Evolutionary conservation across 495 filamentous ascomycete genomes (phyloP), one percentile per base, ranked within the genome.

Genomic region (Podospora bellae-mahoneyi): DNA sequence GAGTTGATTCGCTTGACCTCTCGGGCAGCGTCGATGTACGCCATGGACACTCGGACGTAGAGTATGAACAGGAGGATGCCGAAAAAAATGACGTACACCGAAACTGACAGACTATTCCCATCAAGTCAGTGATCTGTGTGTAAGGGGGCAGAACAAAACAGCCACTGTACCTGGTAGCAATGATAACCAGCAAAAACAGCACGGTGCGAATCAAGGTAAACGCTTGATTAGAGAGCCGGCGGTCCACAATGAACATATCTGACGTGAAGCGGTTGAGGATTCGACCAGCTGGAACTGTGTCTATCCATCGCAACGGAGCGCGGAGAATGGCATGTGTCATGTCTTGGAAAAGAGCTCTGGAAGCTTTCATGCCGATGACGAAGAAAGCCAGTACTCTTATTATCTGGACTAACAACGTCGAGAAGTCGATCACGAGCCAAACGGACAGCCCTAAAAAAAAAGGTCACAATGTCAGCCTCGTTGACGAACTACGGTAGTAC

Each of bases 1-100:
- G 83, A 85, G 70, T 91, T 86, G 0, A 91, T 78, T 5, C 90
- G 79, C 71, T 91, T 91, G 53, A 86, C 75, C 68, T 90, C 86
- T 13, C 90, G 84, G 4, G 90, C 89, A 9, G 82, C 88, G 0
- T 75, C 71, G 13, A 92, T 78, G 69, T 86, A 92, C 6, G 75
- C 73, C 1, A 73, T 58, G 9, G 87, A 83, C 3, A 72, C 67
- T 15, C 62, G 64, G 15, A 68, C 44, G 64, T 74, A 77, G 23
- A 75, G 39, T 27, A 62, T 5, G 53, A 74, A 69, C n/a, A 75
- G 72, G 7, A 75, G 23, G 4, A 68, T 16, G 23, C 72, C 73
- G 44, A 77, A 71, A 61, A 75, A 65, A 44, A 75, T 67, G 34
- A 75, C 68, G 15, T 65, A 75, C 28, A 66, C 65, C 5, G 73